Evolutionary conservation across 768 basidiomycete genomes (phyloP).

Genomic region (Collybia sordida): DNA sequence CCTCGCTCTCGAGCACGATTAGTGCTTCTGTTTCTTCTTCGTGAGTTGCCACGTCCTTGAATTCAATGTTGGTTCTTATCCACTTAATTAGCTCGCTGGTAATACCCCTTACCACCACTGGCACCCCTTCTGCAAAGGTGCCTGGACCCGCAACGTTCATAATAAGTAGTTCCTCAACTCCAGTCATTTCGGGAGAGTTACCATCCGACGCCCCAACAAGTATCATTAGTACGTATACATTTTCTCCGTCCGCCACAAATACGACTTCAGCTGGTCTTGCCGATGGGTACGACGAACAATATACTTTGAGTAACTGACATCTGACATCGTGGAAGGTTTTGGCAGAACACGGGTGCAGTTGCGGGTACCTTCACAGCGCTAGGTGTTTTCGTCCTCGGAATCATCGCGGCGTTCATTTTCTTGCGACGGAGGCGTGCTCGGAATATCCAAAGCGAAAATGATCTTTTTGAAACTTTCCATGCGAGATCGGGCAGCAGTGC

Average conservation of each 20-base stretch:
- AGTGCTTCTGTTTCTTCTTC: background rate
- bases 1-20: background rate
- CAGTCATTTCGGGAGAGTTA: background rate
- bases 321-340: slow-evolving; percentile 26
- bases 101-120: background rate
- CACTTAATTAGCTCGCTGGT: background rate
- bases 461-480: slow-evolving; percentile 24
- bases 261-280: slow-evolving; percentile 6
- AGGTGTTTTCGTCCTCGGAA: slow-evolving; percentile 24
- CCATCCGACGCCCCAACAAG: background rate
- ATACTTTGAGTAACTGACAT: slow-evolving; percentile 1
- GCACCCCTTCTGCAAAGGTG: background rate
- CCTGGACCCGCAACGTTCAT: too few relatives aligned
- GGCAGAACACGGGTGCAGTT: slow-evolving; percentile 35
- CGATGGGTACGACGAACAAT: slow-evolving; percentile 11
- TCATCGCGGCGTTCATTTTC: slow-evolving; percentile 21
- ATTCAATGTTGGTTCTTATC: background rate
- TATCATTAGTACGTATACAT: background rate
- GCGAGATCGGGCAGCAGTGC: slow-evolving; percentile 7
- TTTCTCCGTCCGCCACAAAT: slow-evolving; percentile 5
- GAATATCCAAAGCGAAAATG: slow-evolving; percentile 21
- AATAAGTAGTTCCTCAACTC: slow-evolving; percentile 6
- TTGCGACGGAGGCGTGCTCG: slow-evolving; percentile 22
- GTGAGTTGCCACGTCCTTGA: background rate
- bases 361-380: slow-evolving; percentile 33